phyloP scores from a whole-genome alignment of 108 stramenopile genomes.

The Skeletonema tropicum region DNA sequence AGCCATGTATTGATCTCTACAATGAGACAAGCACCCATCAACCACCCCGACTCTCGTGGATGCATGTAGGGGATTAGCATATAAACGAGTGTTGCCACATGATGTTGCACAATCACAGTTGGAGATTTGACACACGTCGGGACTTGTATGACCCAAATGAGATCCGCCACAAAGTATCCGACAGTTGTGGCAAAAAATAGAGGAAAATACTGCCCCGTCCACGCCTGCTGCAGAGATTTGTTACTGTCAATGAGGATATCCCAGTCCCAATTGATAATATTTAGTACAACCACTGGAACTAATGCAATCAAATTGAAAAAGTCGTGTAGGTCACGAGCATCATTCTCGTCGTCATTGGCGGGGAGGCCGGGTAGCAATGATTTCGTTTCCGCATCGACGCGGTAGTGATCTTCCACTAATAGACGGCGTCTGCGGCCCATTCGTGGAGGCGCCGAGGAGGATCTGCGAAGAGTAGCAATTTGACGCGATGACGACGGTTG shows the following conservation, averaged over 20 bases:
- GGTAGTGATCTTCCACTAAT: conserved; percentile 73
- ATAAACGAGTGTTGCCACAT: conserved; percentile 79
- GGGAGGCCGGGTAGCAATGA: conserved; percentile 78
- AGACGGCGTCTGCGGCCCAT: conserved; percentile 24
- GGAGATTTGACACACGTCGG: conserved; percentile 77
- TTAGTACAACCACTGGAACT: conserved; percentile 79
- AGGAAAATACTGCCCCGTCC: conserved; percentile 86
- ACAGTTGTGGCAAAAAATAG: conserved; percentile 63
- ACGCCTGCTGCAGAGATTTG: conserved; percentile 60
- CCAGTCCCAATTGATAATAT: conserved; percentile 89
- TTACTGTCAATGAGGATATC: conserved; percentile 59
- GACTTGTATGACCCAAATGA: conserved; percentile 68
- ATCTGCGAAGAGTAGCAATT: conserved; percentile 10
- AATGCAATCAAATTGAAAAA: conserved; percentile 87
- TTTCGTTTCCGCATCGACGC: conserved; percentile 56
- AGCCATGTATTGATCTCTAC: conserved; percentile 93
- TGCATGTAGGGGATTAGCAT: conserved; percentile 64
- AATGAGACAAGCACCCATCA: conserved; percentile 87
- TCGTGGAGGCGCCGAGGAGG: conserved; percentile 38
- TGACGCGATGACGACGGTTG: neutral
- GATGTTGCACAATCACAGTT: conserved; percentile 82
- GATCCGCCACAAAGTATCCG: conserved; percentile 74
- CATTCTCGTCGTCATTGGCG: conserved; percentile 66
- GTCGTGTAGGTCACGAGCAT: conserved; percentile 78
- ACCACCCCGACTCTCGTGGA: conserved; percentile 58